Base-by-base conservation (phyloP, 2,329 filamentous ascomycete species). In the Capronia epimyces region DNA sequence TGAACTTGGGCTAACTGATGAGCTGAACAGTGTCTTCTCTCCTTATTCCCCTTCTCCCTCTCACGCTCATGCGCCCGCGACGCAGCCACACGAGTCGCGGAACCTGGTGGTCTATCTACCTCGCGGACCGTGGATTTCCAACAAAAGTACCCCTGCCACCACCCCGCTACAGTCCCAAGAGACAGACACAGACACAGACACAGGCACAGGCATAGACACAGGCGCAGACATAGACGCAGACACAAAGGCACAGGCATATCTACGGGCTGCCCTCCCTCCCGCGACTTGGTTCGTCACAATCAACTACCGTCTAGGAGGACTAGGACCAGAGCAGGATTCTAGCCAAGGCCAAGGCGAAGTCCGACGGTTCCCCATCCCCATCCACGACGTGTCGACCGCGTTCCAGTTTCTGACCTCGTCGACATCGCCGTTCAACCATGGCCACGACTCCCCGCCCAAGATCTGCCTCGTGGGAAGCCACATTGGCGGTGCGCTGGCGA, bases 401-500 rank as follows among this genome's bases (percentile, higher is more conserved):
- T 58, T 56, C 22, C 40, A 50, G 25, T 57, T 57, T 36, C 44
- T 62, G n/a, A 51, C 50, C 18, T 52, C 57, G 13, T 48, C 52
- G 10, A 52, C 50, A 2, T 53, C 53, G 18, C 27, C 45, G 1
- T 55, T 52, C 39, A 57, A 54, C 15, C 20, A 20, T 12, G 47
- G 16, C 13, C 48, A 52, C 6, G 36, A 51, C 20, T 25, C 46
- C 20, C 7, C 32, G 12, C 53, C 58, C 1, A 56, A 43, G 34
- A 58, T 62, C 52, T 53, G 55, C 32, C 66, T 63, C 46, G 61
- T 67, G 40, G 66, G 68, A 20, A 65, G 64, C 25, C 64, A 67
- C 43, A 65, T 69, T 16, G 67, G 67, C 1, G 71, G 70, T 15
- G 71, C 69, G 0, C 51, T 74, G 43, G 69, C 70, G 3, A 52